phyloP scores from a whole-genome alignment of 257 asterid genomes.

The Scutellaria galericulata region DNA sequence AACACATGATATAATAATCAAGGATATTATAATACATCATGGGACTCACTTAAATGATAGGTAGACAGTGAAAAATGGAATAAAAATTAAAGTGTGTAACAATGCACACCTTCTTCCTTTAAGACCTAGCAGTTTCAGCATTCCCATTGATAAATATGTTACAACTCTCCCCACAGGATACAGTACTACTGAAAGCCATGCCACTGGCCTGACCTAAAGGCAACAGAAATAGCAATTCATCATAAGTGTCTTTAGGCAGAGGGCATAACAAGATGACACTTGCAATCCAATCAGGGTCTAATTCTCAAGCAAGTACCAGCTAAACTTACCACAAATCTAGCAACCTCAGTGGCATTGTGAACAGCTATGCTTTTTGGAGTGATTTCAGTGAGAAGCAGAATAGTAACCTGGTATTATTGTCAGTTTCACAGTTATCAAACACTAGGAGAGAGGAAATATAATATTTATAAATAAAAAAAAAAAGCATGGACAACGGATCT shows the following conservation, averaged over 20 bases:
- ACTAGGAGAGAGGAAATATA: constrained; percentile 23
- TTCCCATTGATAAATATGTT: constrained; percentile 96
- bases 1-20: neutral
- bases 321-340: constrained; percentile 92
- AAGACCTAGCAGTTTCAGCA: constrained; percentile 91
- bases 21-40: neutral
- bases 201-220: constrained; percentile 97
- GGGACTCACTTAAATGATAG: neutral
- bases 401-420: constrained; percentile 66
- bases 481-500: constrained; percentile 5
- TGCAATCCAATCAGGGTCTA: neutral
- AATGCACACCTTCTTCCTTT: constrained; percentile 84
- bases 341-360: constrained; percentile 97
- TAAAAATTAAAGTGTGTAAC: constrained; percentile 9
- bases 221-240: constrained; percentile 42
- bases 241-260: constrained; percentile 23
- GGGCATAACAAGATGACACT: neutral
- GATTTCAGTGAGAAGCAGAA: constrained; percentile 97
- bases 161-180: constrained; percentile 99
- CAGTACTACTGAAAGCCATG: constrained; percentile 91
- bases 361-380: constrained; percentile 99
- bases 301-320: constrained; percentile 21
- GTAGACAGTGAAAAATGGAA: constrained; percentile 3
- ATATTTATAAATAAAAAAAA: neutral
- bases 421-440: constrained; percentile 30